Base-by-base conservation (phyloP, 345 rosid species). In the Geranium rotundifolium region DNA sequence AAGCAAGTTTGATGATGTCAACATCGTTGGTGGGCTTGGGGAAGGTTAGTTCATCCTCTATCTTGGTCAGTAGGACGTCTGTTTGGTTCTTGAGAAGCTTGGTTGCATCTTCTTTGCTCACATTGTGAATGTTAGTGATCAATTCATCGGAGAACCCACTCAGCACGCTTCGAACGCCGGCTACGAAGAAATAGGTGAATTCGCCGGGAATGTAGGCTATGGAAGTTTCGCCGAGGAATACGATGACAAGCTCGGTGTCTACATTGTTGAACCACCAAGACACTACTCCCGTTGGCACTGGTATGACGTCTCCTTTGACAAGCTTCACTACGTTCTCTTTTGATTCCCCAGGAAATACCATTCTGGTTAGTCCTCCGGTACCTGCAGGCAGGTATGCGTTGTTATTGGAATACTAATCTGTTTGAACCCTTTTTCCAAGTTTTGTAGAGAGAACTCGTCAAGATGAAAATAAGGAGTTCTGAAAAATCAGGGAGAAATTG, bases 181-280 rank as follows among this genome's bases (percentile, higher is more conserved):
- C 37, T 1, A 79, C 19, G 0, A 58, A 0, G 67, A 79, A 79
- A 31, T 79, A 76, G 6, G 72, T 61, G 66, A 79, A 61, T 55
- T 69, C 66, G 1, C 83, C 75, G 0, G 74, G 71, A 30, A 64
- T 13, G 7, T 64, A 63, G 7, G 71, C 64, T 20, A 50, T 62
- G 1, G 76, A 49, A 29, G 83, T 62, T 20, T 79, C 71, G 1
- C 72, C 83, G 1, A 76, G 1, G 68, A 79, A 79, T 6, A 64
- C 58, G 0, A 76, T 62, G 1, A 69, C 60, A 2, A 76, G 3
- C 13, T 76, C 69, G 0, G 71, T 63, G 34, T 59, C 54, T 30
- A 74, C 74, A 64, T 62, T n/a, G 17, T 79, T 76, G 55, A 63
- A 73, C 83, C 83, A 79, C 77, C 79, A 75, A 5, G 83, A 76